Base-by-base conservation (phyloP, 78 protist species). In the Cavenderia fasciculata region DNA sequence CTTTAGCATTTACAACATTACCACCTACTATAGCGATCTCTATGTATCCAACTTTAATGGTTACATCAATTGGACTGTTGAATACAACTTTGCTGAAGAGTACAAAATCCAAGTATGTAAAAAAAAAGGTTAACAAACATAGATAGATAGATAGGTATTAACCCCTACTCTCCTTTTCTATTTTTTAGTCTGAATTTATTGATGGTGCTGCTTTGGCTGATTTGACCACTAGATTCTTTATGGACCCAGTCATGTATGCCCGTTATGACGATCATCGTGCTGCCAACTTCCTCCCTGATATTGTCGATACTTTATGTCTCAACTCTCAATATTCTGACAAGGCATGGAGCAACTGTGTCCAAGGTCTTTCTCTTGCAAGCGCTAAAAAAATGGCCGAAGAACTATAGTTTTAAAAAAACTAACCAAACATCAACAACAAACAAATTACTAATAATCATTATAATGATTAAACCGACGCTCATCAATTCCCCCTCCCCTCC, bases 21-120 rank as follows among this genome's bases (percentile, higher is more conserved):
- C 46, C 4, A 47, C 89, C 0, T 82, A 56, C 27, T 68, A 41
- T 43, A 41, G 78, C 3, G 89, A 82, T 56, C 23, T 82, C 57
- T 82, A 68, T 36, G 23, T 82, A 11, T 82, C 89, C 25, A 82
- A 82, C n/a, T 27, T 68, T 1, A 8, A 27, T 31, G 59, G 70
- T 8, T 29, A 12, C 29, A 68, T 54, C 49, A 68, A 27, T 21
- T 82, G 89, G 89, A 54, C 66, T 4, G 1, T 19, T 0, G 78
- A 82, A 27, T 82, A 82, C 23, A 61, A 54, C 4, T 82, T 82
- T 14, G 21, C 7, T 0, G 2, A 56, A 18, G 27, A 18, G 40
- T 82, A 68, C 68, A 56, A 11, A 16, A 29, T 78, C 5, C 4
- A 11, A 12, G 51, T 34, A 78, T 40, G 54, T 6, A 18, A 5